Evolutionary conservation across 1,139 yeast species (phyloP).

Genomic region (Candida sp.): DNA sequence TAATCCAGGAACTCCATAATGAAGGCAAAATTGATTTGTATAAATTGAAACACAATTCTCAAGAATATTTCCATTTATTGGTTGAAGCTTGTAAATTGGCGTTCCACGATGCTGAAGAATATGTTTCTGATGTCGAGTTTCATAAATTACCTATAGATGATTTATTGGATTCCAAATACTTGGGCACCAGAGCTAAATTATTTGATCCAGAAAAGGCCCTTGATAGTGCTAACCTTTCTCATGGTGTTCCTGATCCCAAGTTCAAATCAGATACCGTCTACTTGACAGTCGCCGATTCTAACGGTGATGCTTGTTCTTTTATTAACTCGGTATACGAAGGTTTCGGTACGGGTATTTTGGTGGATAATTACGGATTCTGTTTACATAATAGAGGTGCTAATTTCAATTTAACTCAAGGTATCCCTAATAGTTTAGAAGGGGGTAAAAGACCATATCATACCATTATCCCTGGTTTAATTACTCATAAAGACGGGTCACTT

Average conservation of each 20-base stretch:
- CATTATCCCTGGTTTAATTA: slow-evolving; percentile 77
- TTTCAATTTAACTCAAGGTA: slow-evolving; percentile 58
- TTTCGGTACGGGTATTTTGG: slow-evolving; percentile 74
- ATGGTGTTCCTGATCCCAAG: slow-evolving; percentile 61
- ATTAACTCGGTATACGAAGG: slow-evolving; percentile 71
- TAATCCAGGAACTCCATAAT: slow-evolving; percentile 53
- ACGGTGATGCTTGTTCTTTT: slow-evolving; percentile 82
- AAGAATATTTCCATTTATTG: slow-evolving; percentile 65
- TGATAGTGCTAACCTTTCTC: slow-evolving; percentile 39
- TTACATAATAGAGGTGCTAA: slow-evolving; percentile 78
- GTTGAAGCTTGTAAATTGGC: slow-evolving; percentile 72
- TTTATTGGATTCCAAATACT: slow-evolving; percentile 40
- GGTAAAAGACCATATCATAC: slow-evolving; percentile 81
- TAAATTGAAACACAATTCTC: slow-evolving; percentile 59
- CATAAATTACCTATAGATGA: slow-evolving; percentile 32
- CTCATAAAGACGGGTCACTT: slow-evolving; percentile 35
- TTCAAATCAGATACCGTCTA: slow-evolving; percentile 77
- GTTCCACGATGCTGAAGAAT: slow-evolving; percentile 75
- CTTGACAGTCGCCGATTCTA: slow-evolving; percentile 62
- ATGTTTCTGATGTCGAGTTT: slow-evolving; percentile 59
- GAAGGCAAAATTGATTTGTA: slow-evolving; percentile 42
- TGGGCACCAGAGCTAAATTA: slow-evolving; percentile 46
- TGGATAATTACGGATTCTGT: slow-evolving; percentile 65
- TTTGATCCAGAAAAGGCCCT: slow-evolving; percentile 40
- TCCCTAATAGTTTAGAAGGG: slow-evolving; percentile 62